Conservation (phyloP, 495 filamentous ascomycete genomes). For the Parachaetomium inaequale region DNA sequence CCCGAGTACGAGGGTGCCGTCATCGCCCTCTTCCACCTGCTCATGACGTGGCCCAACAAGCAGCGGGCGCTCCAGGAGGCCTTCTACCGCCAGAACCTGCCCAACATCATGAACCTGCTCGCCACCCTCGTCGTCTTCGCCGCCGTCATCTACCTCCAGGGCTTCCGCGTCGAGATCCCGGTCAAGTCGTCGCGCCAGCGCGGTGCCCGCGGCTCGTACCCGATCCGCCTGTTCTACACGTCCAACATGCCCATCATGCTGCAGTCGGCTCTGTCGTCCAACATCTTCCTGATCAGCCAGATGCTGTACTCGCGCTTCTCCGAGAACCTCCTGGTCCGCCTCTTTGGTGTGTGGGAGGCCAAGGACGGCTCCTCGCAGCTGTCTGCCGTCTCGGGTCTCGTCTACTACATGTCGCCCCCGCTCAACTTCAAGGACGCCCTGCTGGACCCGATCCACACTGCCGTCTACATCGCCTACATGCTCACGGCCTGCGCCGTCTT, state of each 20-base stretch:
- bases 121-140: slow-evolving; percentile 91
- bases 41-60: slow-evolving; percentile 99
- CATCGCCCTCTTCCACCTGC: slow-evolving; percentile 95
- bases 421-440: slow-evolving; percentile 96
- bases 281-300: slow-evolving; percentile 97
- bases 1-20: slow-evolving; percentile 99
- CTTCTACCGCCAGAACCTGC: slow-evolving; percentile 98
- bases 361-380: slow-evolving; percentile 95
- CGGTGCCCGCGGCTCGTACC: slow-evolving; percentile 87
- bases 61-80: slow-evolving; percentile 93
- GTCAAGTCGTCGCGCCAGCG: slow-evolving; percentile 99
- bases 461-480: slow-evolving; percentile 95
- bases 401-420: slow-evolving; percentile 99
- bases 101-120: slow-evolving; percentile 98
- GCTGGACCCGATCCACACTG: slow-evolving; percentile 93
- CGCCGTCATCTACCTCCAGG: slow-evolving; percentile 98
- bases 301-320: slow-evolving; percentile 99
- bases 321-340: slow-evolving; percentile 94
- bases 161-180: slow-evolving; percentile 99
- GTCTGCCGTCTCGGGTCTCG: slow-evolving; percentile 82
- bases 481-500: slow-evolving; percentile 95
- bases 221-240: slow-evolving; percentile 79
- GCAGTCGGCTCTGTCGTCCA: slow-evolving; percentile 95
- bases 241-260: slow-evolving; percentile 99
- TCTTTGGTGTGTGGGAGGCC: slow-evolving; percentile 98